Conservation (phyloP, 495 filamentous ascomycete species). For the Hypoxylon intermedium region DNA sequence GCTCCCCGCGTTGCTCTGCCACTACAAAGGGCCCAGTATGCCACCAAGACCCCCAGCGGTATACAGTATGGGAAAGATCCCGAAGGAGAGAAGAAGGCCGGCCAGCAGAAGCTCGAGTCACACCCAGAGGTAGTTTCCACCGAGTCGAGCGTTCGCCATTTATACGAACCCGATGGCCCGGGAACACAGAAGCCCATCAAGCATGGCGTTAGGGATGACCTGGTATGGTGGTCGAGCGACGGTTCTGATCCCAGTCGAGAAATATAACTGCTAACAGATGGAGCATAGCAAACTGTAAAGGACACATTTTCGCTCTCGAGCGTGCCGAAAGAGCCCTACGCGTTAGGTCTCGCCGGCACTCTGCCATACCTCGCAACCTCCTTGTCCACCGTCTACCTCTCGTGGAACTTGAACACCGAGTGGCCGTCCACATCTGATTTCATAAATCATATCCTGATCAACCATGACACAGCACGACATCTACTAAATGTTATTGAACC, state of each 20-base stretch:
- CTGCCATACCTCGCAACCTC: slow-evolving; percentile 91
- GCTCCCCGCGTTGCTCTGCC: slow-evolving; percentile 24
- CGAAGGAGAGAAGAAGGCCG: slow-evolving; percentile 59
- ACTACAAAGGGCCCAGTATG: slow-evolving; percentile 38
- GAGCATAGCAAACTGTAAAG: slow-evolving; percentile 74
- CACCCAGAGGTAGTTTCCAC: slow-evolving; percentile 65
- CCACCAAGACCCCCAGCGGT: slow-evolving; percentile 35
- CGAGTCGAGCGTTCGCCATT: slow-evolving; percentile 62
- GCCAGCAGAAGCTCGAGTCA: slow-evolving; percentile 58
- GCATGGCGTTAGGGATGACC: slow-evolving; percentile 71
- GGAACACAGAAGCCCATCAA: slow-evolving; percentile 62
- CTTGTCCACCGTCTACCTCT: slow-evolving; percentile 82
- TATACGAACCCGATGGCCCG: slow-evolving; percentile 53
- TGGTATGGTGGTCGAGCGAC: slow-evolving; percentile 69
- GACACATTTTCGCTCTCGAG: slow-evolving; percentile 82
- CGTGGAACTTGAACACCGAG: slow-evolving; percentile 78
- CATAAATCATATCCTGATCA: slow-evolving; percentile 62
- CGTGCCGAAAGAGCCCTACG: slow-evolving; percentile 82
- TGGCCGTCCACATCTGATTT: slow-evolving; percentile 65
- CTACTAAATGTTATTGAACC: slow-evolving; percentile 85
- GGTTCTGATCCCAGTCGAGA: neutral
- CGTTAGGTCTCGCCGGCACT: slow-evolving; percentile 86
- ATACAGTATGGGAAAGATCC: slow-evolving; percentile 55
- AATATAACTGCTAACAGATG: neutral
- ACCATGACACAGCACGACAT: slow-evolving; percentile 72